These are phyloP conservation scores for Gaertneriomyces sp. DNA, from an alignment of 192 early-diverging fungal genomes.

Conservation along the genomic window DNA sequence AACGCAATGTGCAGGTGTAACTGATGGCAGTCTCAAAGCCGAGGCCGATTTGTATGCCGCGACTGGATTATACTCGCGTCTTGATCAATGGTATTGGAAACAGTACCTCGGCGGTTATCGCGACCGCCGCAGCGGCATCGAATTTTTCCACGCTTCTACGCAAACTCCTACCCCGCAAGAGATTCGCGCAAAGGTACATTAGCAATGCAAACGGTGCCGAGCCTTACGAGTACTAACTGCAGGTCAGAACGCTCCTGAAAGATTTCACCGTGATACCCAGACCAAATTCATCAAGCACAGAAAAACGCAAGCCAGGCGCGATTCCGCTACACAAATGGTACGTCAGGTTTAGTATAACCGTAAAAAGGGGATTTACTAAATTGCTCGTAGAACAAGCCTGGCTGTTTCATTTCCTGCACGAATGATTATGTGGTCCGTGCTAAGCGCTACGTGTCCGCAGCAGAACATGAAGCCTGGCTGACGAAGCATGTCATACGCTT, in stretches of 20 bases:
- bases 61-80: slow-evolving; percentile 20
- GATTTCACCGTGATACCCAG: slow-evolving; percentile 55
- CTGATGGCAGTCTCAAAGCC: not conserved
- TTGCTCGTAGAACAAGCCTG: slow-evolving; percentile 37
- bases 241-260: slow-evolving; percentile 11
- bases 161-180: slow-evolving; percentile 59
- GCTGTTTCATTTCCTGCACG: slow-evolving; percentile 37
- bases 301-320: slow-evolving; percentile 33
- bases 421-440: slow-evolving; percentile 37
- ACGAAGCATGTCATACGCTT: slow-evolving; percentile 40
- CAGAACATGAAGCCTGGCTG: slow-evolving; percentile 30
- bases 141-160: slow-evolving; percentile 53
- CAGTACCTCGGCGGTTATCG: slow-evolving; percentile 52
- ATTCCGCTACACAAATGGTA: slow-evolving; percentile 58
- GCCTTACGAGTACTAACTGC: not conserved
- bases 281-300: slow-evolving; percentile 48
- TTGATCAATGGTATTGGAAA: slow-evolving; percentile 44
- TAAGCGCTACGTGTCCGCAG: slow-evolving; percentile 44
- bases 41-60: slow-evolving; percentile 10
- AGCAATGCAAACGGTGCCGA: not conserved
- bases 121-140: slow-evolving; percentile 30
- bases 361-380: not conserved
- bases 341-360: no score
- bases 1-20: no score
- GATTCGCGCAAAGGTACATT: slow-evolving; percentile 40